Evolutionary conservation across 139 green algal species (phyloP).

Genomic region (Auxenochlorella protothecoides): DNA sequence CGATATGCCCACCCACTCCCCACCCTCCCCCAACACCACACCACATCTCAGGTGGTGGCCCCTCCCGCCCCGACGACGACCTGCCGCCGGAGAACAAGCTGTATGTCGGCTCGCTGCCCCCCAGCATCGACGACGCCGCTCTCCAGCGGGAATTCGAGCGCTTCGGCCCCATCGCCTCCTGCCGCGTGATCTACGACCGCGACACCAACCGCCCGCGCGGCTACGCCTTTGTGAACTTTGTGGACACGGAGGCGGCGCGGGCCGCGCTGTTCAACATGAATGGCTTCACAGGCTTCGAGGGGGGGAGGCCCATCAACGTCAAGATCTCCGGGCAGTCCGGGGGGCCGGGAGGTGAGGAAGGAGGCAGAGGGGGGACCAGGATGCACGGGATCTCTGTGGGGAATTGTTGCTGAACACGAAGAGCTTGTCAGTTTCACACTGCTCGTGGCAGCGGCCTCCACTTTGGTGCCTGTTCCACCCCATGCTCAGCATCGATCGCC

Average conservation of each 20-base stretch:
- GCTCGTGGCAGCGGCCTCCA: too few species aligned
- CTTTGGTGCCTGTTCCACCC: too few species aligned
- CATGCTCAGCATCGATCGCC: too few species aligned
- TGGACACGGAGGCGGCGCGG: conserved; percentile 7
- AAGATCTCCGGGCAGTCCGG: conserved; percentile 9
- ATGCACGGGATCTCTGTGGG: not conserved
- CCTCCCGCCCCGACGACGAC: conserved; percentile 9
- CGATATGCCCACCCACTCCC: too few species aligned
- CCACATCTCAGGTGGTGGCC: not conserved
- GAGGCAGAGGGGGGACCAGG: not conserved
- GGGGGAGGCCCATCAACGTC: conserved; percentile 13
- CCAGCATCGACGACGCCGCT: conserved; percentile 12
- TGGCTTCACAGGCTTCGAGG: conserved; percentile 15
- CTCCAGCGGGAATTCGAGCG: conserved; percentile 20
- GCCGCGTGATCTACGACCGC: conserved; percentile 38
- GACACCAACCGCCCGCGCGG: conserved; percentile 34
- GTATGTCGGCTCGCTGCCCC: conserved; percentile 21
- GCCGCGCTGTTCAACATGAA: conserved; percentile 22
- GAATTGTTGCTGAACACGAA: not conserved
- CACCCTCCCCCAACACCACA: too few species aligned
- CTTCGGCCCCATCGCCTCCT: conserved; percentile 30
- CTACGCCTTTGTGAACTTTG: conserved; percentile 52
- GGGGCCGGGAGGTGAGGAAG: not conserved
- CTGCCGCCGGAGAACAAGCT: conserved; percentile 28
- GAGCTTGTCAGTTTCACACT: too few species aligned